Percentiles rank a stretch among this genome's conserved stretches.
Conservation (phyloP, 1,284 basidiomycete species). For the Ganoderma multipileum region DNA sequence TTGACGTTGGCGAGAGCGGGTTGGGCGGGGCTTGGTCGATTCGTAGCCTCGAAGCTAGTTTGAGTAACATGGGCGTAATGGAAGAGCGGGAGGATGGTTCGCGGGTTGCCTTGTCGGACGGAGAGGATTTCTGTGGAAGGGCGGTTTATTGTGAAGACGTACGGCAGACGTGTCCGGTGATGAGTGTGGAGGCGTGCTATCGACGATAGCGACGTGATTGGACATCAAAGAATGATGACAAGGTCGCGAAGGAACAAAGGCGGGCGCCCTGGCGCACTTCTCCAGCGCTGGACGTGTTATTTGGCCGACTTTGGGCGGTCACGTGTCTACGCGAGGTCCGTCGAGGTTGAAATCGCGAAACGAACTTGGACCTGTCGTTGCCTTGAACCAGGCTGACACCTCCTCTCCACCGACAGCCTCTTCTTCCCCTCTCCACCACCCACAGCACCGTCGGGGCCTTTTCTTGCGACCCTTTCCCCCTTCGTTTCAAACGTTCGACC, state of each 20-base stretch:
- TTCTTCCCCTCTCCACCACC: conserved; percentile 24
- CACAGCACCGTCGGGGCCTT: conserved; percentile 33
- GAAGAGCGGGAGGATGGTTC: not conserved
- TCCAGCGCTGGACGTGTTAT: conserved; percentile 30
- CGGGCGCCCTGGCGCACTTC: conserved; percentile 17
- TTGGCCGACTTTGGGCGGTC: conserved; percentile 36
- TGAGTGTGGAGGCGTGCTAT: conserved; percentile 2
- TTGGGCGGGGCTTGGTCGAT: not conserved
- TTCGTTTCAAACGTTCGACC: conserved; percentile 26
- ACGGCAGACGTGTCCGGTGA: conserved; percentile 19
- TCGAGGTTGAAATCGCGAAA: conserved; percentile 39
- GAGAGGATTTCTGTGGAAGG: conserved; percentile 11
- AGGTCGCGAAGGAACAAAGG: conserved; percentile 23
- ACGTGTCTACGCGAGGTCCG: conserved; percentile 34
- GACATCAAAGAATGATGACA: conserved; percentile 32
- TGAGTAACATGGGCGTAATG: conserved; percentile 6
- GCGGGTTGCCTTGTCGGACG: not conserved
- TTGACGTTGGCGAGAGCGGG: not conserved
- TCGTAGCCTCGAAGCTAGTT: not conserved
- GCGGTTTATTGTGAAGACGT: conserved; percentile 15
- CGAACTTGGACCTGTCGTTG: conserved; percentile 31
- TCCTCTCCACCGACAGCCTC: conserved; percentile 30
- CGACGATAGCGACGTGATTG: conserved; percentile 25
- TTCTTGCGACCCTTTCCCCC: conserved; percentile 30
- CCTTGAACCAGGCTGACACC: conserved; percentile 38